These are phyloP conservation scores for Ammopiptanthus mongolicus DNA, from an alignment of 306 rosid species.

Conservation along the genomic window DNA sequence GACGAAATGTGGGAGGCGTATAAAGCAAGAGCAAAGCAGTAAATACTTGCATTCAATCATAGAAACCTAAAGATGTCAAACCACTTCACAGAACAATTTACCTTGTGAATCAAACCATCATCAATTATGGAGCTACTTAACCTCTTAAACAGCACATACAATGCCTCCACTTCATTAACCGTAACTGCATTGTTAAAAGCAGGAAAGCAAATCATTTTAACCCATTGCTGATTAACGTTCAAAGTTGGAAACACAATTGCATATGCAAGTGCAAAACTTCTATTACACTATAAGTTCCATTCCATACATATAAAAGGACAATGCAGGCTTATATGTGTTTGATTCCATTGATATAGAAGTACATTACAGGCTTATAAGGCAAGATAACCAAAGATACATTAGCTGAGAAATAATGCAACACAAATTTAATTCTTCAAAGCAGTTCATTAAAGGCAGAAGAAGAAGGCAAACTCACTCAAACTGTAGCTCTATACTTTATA, in stretches of 20 bases:
- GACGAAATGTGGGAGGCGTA: neutral
- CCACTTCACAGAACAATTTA: slow-evolving; percentile 18
- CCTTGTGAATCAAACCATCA: slow-evolving; percentile 89
- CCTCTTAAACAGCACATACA: slow-evolving; percentile 67
- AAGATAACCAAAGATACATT: neutral
- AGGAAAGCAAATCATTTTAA: neutral
- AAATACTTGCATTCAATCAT: neutral
- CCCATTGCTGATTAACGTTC: neutral
- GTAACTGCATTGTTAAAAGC: slow-evolving; percentile 45
- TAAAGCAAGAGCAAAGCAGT: neutral
- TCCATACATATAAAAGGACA: neutral
- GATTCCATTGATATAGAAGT: neutral
- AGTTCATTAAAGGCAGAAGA: neutral
- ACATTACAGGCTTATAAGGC: neutral
- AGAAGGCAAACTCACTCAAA: neutral
- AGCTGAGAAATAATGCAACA: neutral
- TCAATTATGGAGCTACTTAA: slow-evolving; percentile 69
- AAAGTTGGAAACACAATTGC: neutral
- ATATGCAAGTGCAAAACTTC: neutral
- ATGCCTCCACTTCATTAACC: slow-evolving; percentile 68
- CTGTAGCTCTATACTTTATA: neutral
- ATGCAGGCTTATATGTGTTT: neutral
- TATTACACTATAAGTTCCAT: neutral
- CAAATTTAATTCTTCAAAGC: neutral
- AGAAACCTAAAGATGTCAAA: neutral